These are phyloP conservation scores for Phytophthora citricola DNA, from an alignment of 352 stramenopile species.

Conservation along the genomic window DNA sequence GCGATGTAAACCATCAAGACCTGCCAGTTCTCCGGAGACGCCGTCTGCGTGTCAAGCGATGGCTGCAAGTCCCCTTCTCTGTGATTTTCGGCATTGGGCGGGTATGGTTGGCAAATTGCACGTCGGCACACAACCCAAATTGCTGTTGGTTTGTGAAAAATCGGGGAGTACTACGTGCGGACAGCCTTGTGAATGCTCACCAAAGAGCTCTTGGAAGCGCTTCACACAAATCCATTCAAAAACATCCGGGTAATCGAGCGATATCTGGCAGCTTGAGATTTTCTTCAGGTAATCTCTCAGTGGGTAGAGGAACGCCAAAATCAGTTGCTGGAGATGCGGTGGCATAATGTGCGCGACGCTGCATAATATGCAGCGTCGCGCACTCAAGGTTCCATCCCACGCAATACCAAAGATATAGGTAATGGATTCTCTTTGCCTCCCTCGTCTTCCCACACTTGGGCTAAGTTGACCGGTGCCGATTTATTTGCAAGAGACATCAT, in stretches of 20 bases:
- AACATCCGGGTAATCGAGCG: neutral
- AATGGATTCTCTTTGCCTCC: neutral
- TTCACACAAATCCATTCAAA: neutral
- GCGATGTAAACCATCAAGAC: too few species aligned
- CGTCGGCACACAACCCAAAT: neutral
- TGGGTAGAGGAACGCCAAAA: neutral
- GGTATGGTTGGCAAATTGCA: neutral
- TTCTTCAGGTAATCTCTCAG: neutral
- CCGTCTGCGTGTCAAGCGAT: too few species aligned
- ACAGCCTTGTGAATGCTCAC: neutral
- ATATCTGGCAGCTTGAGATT: neutral
- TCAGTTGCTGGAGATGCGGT: neutral
- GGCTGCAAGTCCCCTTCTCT: neutral
- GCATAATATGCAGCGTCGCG: neutral
- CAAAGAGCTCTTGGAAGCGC: neutral
- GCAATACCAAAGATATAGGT: neutral
- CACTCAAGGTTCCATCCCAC: slow-evolving; percentile 1
- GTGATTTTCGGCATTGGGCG: neutral
- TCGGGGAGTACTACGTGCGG: neutral
- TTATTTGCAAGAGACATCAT: neutral
- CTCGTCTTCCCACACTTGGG: neutral
- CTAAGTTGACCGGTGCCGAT: neutral
- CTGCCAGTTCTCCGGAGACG: neutral
- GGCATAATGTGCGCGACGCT: neutral
- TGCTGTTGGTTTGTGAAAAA: neutral